These are phyloP conservation scores for Maudiozyma pseudohumilis DNA, from an alignment of 805 yeast genomes.

Conservation along the genomic window DNA sequence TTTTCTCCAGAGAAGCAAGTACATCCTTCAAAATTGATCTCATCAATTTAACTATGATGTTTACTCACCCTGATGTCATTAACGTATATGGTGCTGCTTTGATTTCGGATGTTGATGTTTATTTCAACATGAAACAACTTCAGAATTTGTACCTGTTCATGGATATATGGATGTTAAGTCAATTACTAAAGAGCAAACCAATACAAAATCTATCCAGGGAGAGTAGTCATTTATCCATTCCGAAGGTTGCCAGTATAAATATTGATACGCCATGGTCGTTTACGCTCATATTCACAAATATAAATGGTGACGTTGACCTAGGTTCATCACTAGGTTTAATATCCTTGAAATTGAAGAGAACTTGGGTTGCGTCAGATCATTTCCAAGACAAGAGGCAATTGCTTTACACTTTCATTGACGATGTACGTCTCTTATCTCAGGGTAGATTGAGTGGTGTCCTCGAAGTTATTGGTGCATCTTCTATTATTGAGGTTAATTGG, in stretches of 20 bases:
- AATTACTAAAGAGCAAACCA: conserved; percentile 18
- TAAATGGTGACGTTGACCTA: conserved; percentile 54
- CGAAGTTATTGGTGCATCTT: conserved; percentile 37
- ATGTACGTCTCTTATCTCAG: conserved; percentile 41
- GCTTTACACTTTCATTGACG: conserved; percentile 49
- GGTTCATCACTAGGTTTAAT: conserved; percentile 77
- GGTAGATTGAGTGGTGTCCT: conserved; percentile 78
- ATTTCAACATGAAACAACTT: conserved; percentile 69
- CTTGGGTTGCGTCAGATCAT: conserved; percentile 65
- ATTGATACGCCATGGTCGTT: conserved; percentile 64
- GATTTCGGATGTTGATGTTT: conserved; percentile 47
- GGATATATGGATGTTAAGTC: conserved; percentile 69
- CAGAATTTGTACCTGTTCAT: conserved; percentile 77
- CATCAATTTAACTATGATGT: conserved; percentile 38
- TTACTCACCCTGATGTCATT: conserved; percentile 34
- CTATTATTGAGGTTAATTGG: conserved; percentile 69
- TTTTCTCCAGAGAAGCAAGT: conserved; percentile 82
- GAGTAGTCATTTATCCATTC: conserved; percentile 4
- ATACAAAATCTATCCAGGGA: conserved; percentile 3
- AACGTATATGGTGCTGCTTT: conserved; percentile 42
- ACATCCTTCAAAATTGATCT: conserved; percentile 50
- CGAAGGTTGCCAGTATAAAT: conserved; percentile 34
- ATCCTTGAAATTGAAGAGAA: conserved; percentile 41
- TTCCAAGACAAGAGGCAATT: conserved; percentile 62
- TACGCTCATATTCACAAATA: conserved; percentile 44